Conservation (phyloP, 257 asterid genomes). For the Striga asiatica region DNA sequence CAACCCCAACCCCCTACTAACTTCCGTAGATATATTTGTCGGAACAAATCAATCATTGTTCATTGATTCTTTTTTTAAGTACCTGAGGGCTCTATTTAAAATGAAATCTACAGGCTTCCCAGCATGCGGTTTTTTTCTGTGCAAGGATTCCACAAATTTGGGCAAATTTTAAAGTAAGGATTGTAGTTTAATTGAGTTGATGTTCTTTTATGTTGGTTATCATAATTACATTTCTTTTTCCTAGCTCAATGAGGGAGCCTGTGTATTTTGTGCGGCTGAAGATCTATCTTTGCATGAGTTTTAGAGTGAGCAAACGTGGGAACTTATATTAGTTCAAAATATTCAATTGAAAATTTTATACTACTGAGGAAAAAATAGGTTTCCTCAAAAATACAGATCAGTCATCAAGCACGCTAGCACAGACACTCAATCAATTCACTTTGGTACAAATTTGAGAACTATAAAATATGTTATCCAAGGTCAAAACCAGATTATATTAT, state of each 20-base stretch:
- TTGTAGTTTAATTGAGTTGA: neutral
- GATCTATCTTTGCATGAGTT: neutral
- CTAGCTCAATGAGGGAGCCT: neutral
- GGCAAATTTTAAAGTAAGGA: conserved; percentile 65
- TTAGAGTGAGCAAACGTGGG: too few relatives aligned
- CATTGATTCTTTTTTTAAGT: neutral
- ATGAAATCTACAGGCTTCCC: conserved; percentile 60
- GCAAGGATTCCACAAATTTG: conserved; percentile 93
- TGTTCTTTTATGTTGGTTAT: conserved; percentile 2
- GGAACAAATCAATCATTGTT: neutral
- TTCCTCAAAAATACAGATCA: too few relatives aligned
- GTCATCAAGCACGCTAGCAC: too few relatives aligned
- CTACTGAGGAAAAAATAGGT: too few relatives aligned
- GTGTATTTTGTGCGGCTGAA: neutral
- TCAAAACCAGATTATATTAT: neutral
- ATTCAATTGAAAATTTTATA: too few relatives aligned
- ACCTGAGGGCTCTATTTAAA: conserved; percentile 5
- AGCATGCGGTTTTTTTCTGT: conserved; percentile 83
- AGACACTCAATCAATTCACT: too few relatives aligned
- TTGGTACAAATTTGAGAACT: too few relatives aligned
- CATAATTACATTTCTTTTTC: neutral
- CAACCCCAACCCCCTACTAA: too few relatives aligned
- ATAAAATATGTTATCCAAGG: too few relatives aligned
- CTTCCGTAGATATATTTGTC: neutral
- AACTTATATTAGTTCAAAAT: too few relatives aligned